Evolutionary conservation across 2,329 filamentous ascomycete genomes (phyloP).

Genomic region (Aureobasidium sp.): DNA sequence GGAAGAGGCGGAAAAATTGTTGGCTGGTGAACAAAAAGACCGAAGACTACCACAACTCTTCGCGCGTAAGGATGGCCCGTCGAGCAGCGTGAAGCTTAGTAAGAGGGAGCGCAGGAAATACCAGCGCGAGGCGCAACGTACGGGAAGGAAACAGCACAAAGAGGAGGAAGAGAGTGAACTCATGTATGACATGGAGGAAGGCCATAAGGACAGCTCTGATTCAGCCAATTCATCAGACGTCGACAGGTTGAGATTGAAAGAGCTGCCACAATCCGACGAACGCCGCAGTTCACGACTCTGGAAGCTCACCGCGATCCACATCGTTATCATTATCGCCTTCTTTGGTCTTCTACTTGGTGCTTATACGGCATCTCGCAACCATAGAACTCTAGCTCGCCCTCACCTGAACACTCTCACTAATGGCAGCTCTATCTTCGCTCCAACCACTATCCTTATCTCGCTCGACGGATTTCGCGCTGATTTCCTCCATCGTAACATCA

Average conservation of each 20-base stretch:
- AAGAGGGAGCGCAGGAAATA: constrained; percentile 27
- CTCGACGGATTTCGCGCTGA: constrained; percentile 94
- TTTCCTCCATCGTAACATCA: constrained; percentile 76
- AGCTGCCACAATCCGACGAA: constrained; percentile 42
- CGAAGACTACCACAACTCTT: constrained; percentile 22
- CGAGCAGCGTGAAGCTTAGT: constrained; percentile 18
- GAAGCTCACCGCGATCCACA: constrained; percentile 34
- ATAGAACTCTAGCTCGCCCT: constrained; percentile 16
- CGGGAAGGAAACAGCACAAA: constrained; percentile 32
- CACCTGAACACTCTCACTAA: constrained; percentile 49
- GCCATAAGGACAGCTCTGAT: constrained; percentile 58
- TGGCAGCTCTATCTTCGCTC: constrained; percentile 80
- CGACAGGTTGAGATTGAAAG: constrained; percentile 47
- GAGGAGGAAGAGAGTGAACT: constrained; percentile 61
- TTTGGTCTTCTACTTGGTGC: constrained; percentile 49
- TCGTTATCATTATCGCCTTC: constrained; percentile 47
- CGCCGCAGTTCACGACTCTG: constrained; percentile 31
- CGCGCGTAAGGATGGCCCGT: constrained; percentile 20
- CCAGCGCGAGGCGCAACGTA: constrained; percentile 23
- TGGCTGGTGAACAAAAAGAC: constrained; percentile 26
- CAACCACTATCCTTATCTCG: constrained; percentile 88
- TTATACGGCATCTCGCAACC: constrained; percentile 45
- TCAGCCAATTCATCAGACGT: constrained; percentile 35
- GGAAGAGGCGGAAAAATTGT: constrained; percentile 39
- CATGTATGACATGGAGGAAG: constrained; percentile 89